Evolutionary conservation across 1,139 yeast species (phyloP), one percentile per base, ranked within the genome.

Genomic region (Yamadazyma membranifaciens): DNA sequence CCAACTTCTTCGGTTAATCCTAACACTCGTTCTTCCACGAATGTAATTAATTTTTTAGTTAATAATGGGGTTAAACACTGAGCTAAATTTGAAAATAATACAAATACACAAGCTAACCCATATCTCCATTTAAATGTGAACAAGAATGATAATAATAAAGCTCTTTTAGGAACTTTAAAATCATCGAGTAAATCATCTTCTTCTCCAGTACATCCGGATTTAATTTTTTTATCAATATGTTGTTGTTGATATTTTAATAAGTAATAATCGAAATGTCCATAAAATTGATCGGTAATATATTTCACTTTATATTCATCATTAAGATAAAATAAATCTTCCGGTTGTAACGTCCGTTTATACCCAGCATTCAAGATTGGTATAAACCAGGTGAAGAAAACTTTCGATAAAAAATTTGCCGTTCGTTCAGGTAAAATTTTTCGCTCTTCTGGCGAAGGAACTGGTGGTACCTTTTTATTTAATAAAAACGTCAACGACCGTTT

Each of bases 311-410:
- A 60, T 15, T 78, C 74, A 9, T 69, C 73, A 11, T 77, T 72
- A 40, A 85, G 66, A 33, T 63, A 62, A 59, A 67, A 84, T 42
- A 86, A 58, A 59, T 86, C 95, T 40, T 76, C 73, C 6, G 81
- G 78, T 38, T 78, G 79, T 28, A 86, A 60, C 0, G 87, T 81
- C 51, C 95, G 70, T 42, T 72, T 71, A 55, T 85, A 86, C 1
- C 95, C 95, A 3, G 75, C 76, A 30, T 63, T 68, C 52, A 84
- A 52, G 3, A 83, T 45, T 0, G 87, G 86, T 13, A 62, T 46
- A 32, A 81, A 66, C 92, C 92, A 84, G 57, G 70, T 60, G 49
- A 79, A 79, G 35, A 80, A 73, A 0, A 63, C 13, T 30, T 55
- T 50, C 4, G 63, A 63, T 9, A 72, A 33, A 12, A 59, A 37